Percentiles rank a stretch among this genome's conserved stretches.
phyloP scores from a whole-genome alignment of 352 stramenopile species.

The Pythium brachiatum region DNA sequence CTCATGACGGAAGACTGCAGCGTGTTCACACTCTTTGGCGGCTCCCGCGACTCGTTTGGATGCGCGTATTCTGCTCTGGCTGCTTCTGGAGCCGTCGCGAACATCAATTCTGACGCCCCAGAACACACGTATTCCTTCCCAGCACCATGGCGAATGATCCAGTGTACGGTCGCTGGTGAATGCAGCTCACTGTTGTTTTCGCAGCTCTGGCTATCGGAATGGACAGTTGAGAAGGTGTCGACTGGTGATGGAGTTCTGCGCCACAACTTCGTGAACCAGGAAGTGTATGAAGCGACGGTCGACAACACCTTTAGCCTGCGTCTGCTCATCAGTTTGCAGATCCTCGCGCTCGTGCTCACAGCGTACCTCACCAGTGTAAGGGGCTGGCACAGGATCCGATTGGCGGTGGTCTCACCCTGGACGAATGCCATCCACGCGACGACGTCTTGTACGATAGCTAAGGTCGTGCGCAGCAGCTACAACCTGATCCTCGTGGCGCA shows the following conservation, averaged over 20 bases:
- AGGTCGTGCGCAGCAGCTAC: slow-evolving; percentile 41
- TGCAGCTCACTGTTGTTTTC: slow-evolving; percentile 42
- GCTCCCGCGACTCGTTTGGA: slow-evolving; percentile 24
- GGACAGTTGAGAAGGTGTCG: slow-evolving; percentile 21
- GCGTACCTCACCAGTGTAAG: slow-evolving; percentile 34
- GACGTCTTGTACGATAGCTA: slow-evolving; percentile 34
- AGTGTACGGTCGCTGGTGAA: slow-evolving; percentile 34
- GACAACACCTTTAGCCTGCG: slow-evolving; percentile 35
- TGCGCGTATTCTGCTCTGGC: slow-evolving; percentile 36
- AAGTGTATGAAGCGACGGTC: slow-evolving; percentile 39
- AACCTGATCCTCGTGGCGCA: slow-evolving; percentile 38
- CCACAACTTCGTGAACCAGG: slow-evolving; percentile 45
- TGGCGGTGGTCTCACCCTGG: slow-evolving; percentile 29
- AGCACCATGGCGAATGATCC: slow-evolving; percentile 41
- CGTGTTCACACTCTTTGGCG: slow-evolving; percentile 27
- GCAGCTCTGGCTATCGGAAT: slow-evolving; percentile 38
- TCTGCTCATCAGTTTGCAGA: slow-evolving; percentile 32
- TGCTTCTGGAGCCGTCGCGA: slow-evolving; percentile 25
- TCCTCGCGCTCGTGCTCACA: slow-evolving; percentile 32
- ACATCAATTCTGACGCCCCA: slow-evolving; percentile 23
- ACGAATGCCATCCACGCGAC: slow-evolving; percentile 23
- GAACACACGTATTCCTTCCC: slow-evolving; percentile 26
- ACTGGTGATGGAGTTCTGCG: slow-evolving; percentile 20
- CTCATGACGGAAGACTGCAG: slow-evolving; percentile 25
- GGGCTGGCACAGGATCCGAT: slow-evolving; percentile 29